A percentile compares a stretch with the other conserved stretches of the same genome.
phyloP scores from a whole-genome alignment of 805 yeast genomes.

The Starmerella floris region DNA sequence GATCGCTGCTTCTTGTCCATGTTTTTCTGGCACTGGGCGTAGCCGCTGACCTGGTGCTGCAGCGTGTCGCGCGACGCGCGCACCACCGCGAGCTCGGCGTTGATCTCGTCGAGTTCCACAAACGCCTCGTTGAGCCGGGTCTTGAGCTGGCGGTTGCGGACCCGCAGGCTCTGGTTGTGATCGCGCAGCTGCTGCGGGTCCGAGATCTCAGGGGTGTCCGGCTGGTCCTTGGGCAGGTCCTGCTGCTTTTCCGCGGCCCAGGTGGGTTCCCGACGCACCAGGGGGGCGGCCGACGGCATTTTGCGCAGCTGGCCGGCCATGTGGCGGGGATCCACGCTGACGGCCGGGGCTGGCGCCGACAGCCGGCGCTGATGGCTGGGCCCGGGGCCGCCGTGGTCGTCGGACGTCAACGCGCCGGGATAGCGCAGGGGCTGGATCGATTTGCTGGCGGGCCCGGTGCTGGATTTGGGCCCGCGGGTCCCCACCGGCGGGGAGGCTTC shows the following conservation, averaged over 20 bases:
- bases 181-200: conserved; percentile 3
- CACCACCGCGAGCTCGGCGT: conserved; percentile 19
- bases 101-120: conserved; percentile 9
- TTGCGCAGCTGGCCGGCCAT: neutral
- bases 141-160: conserved; percentile 1
- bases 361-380: neutral
- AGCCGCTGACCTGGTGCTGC: conserved; percentile 25
- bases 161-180: conserved; percentile 9
- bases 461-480: too few relatives aligned
- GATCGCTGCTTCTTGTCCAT: conserved; percentile 20
- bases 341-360: conserved; percentile 8
- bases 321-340: conserved; percentile 1
- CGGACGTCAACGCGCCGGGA: too few relatives aligned
- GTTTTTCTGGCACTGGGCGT: conserved; percentile 20
- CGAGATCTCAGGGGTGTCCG: too few relatives aligned
- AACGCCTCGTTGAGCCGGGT: conserved; percentile 8
- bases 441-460: neutral
- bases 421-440: neutral
- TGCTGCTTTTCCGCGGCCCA: too few relatives aligned
- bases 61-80: conserved; percentile 22
- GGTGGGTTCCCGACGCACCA: too few relatives aligned
- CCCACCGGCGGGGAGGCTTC: neutral
- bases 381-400: neutral
- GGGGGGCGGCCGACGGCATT: too few relatives aligned
- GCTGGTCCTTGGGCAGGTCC: too few relatives aligned